Base-by-base conservation (phyloP, 176 grass and related monocot genomes). In the Thinopyrum elongatum region DNA sequence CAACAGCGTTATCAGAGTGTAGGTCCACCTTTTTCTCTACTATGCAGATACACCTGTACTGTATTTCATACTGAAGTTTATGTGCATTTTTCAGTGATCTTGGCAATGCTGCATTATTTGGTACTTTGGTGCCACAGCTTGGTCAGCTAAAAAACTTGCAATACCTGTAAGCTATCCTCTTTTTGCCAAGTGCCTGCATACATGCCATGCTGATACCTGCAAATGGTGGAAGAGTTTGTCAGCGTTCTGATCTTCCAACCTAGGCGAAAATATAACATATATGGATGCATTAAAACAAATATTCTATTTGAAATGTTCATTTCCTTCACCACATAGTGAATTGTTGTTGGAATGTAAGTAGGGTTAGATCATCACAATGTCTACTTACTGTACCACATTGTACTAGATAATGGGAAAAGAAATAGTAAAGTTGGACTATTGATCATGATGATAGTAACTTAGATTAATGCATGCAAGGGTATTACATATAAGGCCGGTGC, bases 1-100 rank as follows among this genome's bases (percentile, higher is more conserved):
- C 81, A 98, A 98, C 86, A 98, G 93, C 68, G 95, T 98, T 83
- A 98, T 98, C 79, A 93, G 95, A 95, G 95, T 98, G 95, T 98
- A 95, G 55, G 95, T 85, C 70, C 33, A 77, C 81, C 75, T 91
- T 41, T 72, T 68, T 79, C 11, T 85, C 64, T 78, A 29, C 70
- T 74, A 77, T 44, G 58, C 19, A 78, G 9, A 22, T 65, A 65
- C 19, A 12, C 22, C 22, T 63, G 3, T 71, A 78, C 10, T 68
- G 3, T 35, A 70, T 81, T 57, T 69, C 16, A 30, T 25, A 35
- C 36, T 79, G n/a, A 64, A 38, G 53, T 74, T 84, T 76, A 64
- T 77, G 83, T 26, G 25, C 25, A 35, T 85, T 46, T 91, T 69
- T 62, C 84, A 97, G 95, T 69, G 95, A 97, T 97, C 95, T 97